Evolutionary conservation across 495 filamentous ascomycete genomes (phyloP).

Genomic region (Penicillium lividum): DNA sequence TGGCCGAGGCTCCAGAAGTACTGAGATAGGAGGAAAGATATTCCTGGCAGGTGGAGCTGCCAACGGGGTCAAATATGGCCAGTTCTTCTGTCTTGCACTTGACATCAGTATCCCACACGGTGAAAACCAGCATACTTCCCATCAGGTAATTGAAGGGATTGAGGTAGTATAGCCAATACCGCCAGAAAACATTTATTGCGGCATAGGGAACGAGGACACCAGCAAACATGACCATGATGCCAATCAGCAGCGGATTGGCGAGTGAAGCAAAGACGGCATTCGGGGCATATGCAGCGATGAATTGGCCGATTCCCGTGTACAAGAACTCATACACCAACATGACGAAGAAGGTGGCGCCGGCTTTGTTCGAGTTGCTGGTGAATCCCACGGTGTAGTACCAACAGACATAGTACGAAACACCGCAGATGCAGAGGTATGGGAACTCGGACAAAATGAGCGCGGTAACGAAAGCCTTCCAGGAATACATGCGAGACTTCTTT

Average conservation of each 20-base stretch:
- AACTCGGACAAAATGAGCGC: too few species aligned
- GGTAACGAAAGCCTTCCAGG: too few species aligned
- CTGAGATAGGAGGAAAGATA: slow-evolving; percentile 59
- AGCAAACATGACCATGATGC: slow-evolving; percentile 56
- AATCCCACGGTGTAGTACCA: too few species aligned
- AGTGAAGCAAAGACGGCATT: too few species aligned
- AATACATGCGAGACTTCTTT: too few species aligned
- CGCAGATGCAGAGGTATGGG: too few species aligned
- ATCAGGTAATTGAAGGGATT: slow-evolving; percentile 73
- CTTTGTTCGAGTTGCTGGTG: too few species aligned
- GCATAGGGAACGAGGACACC: slow-evolving; percentile 41
- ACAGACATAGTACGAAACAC: too few species aligned
- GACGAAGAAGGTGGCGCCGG: too few species aligned
- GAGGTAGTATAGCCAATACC: slow-evolving; percentile 76
- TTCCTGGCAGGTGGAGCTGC: slow-evolving; percentile 50
- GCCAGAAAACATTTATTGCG: slow-evolving; percentile 58
- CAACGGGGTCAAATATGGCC: slow-evolving; percentile 53
- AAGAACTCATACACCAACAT: too few species aligned
- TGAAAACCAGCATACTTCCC: slow-evolving; percentile 57
- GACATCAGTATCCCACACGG: slow-evolving; percentile 56
- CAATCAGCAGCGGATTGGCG: slow-evolving; percentile 48
- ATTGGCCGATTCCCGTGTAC: too few species aligned
- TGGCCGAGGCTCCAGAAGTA: slow-evolving; percentile 46
- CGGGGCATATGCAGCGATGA: too few species aligned
- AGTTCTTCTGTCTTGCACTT: slow-evolving; percentile 59